Conservation (phyloP, 139 green algal species). For the Klebsormidium nitens region DNA sequence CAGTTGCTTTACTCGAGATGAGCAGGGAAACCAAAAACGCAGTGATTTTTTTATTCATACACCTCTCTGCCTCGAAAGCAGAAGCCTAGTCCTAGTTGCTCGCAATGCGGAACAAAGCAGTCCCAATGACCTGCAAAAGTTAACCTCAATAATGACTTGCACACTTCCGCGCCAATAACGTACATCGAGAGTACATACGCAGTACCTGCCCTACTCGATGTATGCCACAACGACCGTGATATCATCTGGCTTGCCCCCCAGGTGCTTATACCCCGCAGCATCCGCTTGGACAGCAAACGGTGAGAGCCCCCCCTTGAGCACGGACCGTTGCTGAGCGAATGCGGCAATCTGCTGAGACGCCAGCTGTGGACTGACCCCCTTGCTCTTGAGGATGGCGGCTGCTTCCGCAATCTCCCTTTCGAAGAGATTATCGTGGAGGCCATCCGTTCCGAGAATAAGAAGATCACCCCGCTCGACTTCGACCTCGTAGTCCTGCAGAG, state of each 20-base stretch:
- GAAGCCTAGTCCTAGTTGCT: no score
- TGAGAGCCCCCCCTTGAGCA: background rate
- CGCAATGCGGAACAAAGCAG: no score
- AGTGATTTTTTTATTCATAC: no score
- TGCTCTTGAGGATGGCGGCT: background rate
- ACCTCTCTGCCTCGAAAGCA: no score
- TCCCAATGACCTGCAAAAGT: no score
- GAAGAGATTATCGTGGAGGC: conserved; percentile 96
- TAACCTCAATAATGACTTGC: no score
- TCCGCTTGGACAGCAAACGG: conserved; percentile 37
- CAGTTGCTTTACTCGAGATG: no score
- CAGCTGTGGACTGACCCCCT: background rate
- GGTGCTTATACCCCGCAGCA: conserved; percentile 12
- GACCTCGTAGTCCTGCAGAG: conserved; percentile 53
- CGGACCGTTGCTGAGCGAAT: background rate
- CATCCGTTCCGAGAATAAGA: conserved; percentile 80
- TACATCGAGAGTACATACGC: no score
- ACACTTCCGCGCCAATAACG: no score
- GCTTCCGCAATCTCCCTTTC: conserved; percentile 71
- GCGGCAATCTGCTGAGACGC: background rate
- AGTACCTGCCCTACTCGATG: no score
- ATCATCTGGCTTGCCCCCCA: conserved; percentile 64
- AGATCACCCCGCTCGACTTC: conserved; percentile 74
- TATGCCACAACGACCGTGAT: conserved; percentile 57
- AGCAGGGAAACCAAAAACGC: no score